phyloP scores from a whole-genome alignment of 352 stramenopile genomes.

The Pythium utonaiense region DNA sequence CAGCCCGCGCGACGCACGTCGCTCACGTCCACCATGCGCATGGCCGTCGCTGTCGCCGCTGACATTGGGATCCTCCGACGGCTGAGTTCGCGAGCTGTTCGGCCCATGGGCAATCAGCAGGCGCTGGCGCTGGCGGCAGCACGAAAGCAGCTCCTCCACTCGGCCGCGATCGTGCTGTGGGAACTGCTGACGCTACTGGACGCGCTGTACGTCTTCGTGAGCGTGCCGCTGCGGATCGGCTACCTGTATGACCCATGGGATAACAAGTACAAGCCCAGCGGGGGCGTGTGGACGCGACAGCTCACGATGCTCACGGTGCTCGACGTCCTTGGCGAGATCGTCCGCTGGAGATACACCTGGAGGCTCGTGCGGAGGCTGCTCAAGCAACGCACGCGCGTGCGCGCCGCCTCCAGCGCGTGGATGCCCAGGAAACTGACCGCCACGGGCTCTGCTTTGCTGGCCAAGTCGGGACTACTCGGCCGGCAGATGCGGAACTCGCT shows the following conservation, averaged over 20 bases:
- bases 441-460: background rate
- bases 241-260: constrained; percentile 39
- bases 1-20: background rate
- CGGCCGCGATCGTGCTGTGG: background rate
- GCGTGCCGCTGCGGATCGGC: constrained; percentile 31
- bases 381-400: background rate
- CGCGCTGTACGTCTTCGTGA: constrained; percentile 28
- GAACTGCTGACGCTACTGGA: constrained; percentile 17
- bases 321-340: constrained; percentile 7
- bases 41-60: background rate
- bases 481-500: constrained; percentile 7
- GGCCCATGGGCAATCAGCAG: background rate
- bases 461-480: background rate
- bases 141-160: background rate
- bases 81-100: background rate
- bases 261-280: background rate
- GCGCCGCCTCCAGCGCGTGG: background rate
- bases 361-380: background rate
- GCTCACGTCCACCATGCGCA: constrained; percentile 3
- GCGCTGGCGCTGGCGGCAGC: background rate
- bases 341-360: background rate
- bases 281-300: constrained; percentile 13
- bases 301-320: constrained; percentile 25
- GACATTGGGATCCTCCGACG: background rate
- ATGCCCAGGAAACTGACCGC: background rate